These are phyloP conservation scores for Medakamo hakoo DNA, from an alignment of 139 green algal genomes.

Conservation along the genomic window DNA sequence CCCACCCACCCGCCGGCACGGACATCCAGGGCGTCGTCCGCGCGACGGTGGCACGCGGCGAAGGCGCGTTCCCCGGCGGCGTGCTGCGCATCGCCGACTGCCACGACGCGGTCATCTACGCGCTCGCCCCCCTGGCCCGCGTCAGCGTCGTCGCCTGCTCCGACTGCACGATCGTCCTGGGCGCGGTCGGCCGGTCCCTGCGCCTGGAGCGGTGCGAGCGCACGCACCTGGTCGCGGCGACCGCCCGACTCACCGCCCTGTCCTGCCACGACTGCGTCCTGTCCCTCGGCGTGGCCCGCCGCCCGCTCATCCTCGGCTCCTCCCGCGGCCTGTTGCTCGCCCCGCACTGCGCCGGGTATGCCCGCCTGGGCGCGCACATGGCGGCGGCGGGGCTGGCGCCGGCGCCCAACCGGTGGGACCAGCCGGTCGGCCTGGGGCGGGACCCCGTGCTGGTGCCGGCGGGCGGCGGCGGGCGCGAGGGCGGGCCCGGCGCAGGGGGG, in stretches of 20 bases:
- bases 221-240: constrained; percentile 38
- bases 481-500: neutral
- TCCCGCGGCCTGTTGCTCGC: constrained; percentile 65
- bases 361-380: constrained; percentile 44
- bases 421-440: constrained; percentile 31
- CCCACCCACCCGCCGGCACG: constrained; percentile 14
- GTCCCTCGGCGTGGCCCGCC: constrained; percentile 51
- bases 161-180: constrained; percentile 66
- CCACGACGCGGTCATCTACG: constrained; percentile 71
- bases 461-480: neutral
- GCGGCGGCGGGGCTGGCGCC: constrained; percentile 31
- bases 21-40: constrained; percentile 42
- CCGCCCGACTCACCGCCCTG: constrained; percentile 30
- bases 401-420: constrained; percentile 46
- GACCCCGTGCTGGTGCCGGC: constrained; percentile 10
- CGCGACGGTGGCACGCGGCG: constrained; percentile 58
- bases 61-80: constrained; percentile 39
- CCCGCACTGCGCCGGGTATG: constrained; percentile 65
- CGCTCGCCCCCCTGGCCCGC: constrained; percentile 55
- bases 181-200: constrained; percentile 44
- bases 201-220: constrained; percentile 67
- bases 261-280: constrained; percentile 71
- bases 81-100: constrained; percentile 56
- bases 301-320: constrained; percentile 55
- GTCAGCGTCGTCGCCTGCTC: constrained; percentile 52